Percentiles rank a stretch among this genome's conserved stretches.
Conservation (phyloP, 371 early-diverging fungal genomes). For the Coelomomyces lativittatus region DNA sequence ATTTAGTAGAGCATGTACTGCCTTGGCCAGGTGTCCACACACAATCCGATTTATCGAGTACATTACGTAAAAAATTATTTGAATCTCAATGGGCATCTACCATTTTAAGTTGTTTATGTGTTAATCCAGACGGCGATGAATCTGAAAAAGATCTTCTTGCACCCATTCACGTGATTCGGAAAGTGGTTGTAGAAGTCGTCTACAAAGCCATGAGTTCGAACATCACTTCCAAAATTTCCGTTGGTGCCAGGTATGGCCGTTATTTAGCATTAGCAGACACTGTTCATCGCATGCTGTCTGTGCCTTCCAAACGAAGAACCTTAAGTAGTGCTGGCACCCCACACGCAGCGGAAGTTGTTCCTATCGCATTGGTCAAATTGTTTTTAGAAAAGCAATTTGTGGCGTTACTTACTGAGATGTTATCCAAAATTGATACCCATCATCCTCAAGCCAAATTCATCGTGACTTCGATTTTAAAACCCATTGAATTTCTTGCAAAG, state of each 20-base stretch:
- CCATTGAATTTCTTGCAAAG: slow-evolving; percentile 70
- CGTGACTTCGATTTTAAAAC: slow-evolving; percentile 56
- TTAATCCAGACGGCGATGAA: slow-evolving; percentile 6
- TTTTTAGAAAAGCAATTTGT: slow-evolving; percentile 83
- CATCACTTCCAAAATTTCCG: slow-evolving; percentile 19
- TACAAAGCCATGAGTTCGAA: slow-evolving; percentile 44
- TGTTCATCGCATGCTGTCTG: neutral
- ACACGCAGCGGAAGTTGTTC: slow-evolving; percentile 28
- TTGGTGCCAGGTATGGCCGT: slow-evolving; percentile 46
- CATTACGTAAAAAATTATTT: slow-evolving; percentile 34
- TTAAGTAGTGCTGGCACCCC: slow-evolving; percentile 6
- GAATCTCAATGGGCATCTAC: slow-evolving; percentile 49
- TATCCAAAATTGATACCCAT: slow-evolving; percentile 71
- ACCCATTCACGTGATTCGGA: slow-evolving; percentile 46
- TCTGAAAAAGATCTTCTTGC: slow-evolving; percentile 23
- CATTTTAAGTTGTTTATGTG: slow-evolving; percentile 37
- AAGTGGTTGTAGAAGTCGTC: slow-evolving; percentile 45
- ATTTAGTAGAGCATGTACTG: slow-evolving; percentile 42
- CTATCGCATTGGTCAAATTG: slow-evolving; percentile 47
- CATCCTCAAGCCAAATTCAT: slow-evolving; percentile 63
- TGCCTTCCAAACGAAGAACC: neutral
- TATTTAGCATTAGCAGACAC: slow-evolving; percentile 48
- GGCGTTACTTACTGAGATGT: slow-evolving; percentile 49
- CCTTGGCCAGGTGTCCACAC: slow-evolving; percentile 27
- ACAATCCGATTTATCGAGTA: slow-evolving; percentile 17